A percentile compares a stretch with the other conserved stretches of the same genome.
Evolutionary conservation across 208 protist species (phyloP).

Genomic region (Trypanosomatidae sp.): DNA sequence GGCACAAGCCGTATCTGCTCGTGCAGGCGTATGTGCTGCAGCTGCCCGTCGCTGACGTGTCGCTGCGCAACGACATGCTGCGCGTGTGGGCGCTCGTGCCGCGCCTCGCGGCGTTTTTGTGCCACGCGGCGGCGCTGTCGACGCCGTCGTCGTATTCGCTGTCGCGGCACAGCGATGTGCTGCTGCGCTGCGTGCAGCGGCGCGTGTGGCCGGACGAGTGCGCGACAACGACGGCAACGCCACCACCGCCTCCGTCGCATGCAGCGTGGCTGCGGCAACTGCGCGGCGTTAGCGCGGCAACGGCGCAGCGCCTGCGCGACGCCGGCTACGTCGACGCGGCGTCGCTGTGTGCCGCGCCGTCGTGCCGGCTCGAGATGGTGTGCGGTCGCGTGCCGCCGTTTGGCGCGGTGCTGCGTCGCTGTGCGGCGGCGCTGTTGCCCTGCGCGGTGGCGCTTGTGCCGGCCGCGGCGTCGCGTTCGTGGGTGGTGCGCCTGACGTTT

Average conservation of each 20-base stretch:
- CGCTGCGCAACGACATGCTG: conserved; percentile 60
- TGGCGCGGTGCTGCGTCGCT: conserved; percentile 11
- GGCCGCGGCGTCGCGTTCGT: not conserved
- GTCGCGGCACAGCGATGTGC: conserved; percentile 19
- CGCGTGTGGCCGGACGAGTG: conserved; percentile 57
- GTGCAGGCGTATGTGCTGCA: conserved; percentile 58
- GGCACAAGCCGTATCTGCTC: conserved; percentile 83
- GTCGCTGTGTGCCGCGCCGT: conserved; percentile 15
- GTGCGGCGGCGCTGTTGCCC: conserved; percentile 12
- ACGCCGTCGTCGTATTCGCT: conserved; percentile 25
- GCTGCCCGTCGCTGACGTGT: conserved; percentile 39
- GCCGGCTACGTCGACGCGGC: too few species aligned
- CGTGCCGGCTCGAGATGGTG: conserved; percentile 51
- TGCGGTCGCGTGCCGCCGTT: conserved; percentile 59
- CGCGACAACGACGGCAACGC: too few species aligned
- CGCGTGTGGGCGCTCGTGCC: conserved; percentile 53
- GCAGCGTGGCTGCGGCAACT: conserved; percentile 71
- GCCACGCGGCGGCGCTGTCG: conserved; percentile 35
- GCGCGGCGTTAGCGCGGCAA: conserved; percentile 33
- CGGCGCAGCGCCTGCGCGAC: conserved; percentile 30
- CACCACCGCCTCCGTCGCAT: too few species aligned
- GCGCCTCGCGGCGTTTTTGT: conserved; percentile 45
- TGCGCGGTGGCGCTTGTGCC: conserved; percentile 4
- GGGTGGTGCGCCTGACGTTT: not conserved
- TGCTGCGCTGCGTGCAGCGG: conserved; percentile 61